Evolutionary conservation across 441 rosid species (phyloP).

Genomic region (Dalechampia spathulata): DNA sequence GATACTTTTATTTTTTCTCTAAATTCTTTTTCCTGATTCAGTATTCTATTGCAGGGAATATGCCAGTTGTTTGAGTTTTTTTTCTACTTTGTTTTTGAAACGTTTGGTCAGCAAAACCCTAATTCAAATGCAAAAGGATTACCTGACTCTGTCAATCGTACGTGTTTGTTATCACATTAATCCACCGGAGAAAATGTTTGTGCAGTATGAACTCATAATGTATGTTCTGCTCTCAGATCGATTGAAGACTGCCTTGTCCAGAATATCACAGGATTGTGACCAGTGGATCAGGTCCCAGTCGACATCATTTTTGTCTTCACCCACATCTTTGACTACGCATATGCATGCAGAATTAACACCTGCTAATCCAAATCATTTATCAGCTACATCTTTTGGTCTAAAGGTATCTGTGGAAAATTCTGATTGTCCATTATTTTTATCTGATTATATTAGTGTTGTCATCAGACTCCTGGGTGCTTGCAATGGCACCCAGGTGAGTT

Average conservation of each 20-base stretch:
- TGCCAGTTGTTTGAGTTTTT: constrained; percentile 91
- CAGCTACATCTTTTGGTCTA: constrained; percentile 62
- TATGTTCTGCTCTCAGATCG: constrained; percentile 47
- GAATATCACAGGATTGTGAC: constrained; percentile 88
- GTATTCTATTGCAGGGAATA: constrained; percentile 79
- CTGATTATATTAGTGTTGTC: background rate
- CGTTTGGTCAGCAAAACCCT: constrained; percentile 60
- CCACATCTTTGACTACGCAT: constrained; percentile 34
- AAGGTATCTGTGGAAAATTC: constrained; percentile 49
- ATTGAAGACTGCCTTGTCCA: constrained; percentile 67
- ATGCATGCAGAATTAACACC: constrained; percentile 62
- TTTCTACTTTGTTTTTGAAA: constrained; percentile 68
- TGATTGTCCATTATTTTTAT: background rate
- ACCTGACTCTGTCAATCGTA: constrained; percentile 55
- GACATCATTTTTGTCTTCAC: constrained; percentile 40
- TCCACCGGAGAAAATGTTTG: background rate
- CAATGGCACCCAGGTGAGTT: too few species aligned
- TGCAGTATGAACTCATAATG: background rate
- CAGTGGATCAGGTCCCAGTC: constrained; percentile 75
- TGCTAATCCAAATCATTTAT: constrained; percentile 37
- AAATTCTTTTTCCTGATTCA: constrained; percentile 52
- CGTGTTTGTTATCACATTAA: constrained; percentile 21
- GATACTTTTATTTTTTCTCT: constrained; percentile 20
- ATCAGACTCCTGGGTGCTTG: background rate
- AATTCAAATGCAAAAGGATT: constrained; percentile 54